Percentiles rank a stretch among this genome's conserved stretches.
phyloP scores from a whole-genome alignment of 1,139 yeast genomes.

The Trichomonascaceae sp. region DNA sequence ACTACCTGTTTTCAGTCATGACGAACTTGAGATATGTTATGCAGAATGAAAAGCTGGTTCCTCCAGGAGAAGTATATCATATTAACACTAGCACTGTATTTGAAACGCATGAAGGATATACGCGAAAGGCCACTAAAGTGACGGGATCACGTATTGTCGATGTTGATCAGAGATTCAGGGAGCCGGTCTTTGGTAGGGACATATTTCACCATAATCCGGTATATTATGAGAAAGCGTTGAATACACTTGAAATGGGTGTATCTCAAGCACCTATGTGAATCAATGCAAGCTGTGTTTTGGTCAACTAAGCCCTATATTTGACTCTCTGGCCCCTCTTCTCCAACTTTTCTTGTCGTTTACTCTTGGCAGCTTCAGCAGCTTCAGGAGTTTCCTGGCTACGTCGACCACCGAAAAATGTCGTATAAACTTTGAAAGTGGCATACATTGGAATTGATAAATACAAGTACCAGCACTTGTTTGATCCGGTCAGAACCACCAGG shows the following conservation, averaged over 20 bases:
- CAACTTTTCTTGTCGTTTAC: conserved; percentile 50
- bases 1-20: conserved; percentile 27
- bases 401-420: conserved; percentile 17
- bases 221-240: conserved; percentile 31
- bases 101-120: conserved; percentile 28
- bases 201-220: conserved; percentile 33
- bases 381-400: conserved; percentile 8
- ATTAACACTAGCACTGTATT: conserved; percentile 28
- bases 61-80: conserved; percentile 33
- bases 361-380: conserved; percentile 26
- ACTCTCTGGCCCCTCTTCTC: conserved; percentile 42
- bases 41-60: conserved; percentile 32
- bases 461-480: conserved; percentile 58
- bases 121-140: conserved; percentile 28
- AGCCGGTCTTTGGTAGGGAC: conserved; percentile 33
- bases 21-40: conserved; percentile 27
- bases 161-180: conserved; percentile 31
- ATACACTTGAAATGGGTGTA: conserved; percentile 27
- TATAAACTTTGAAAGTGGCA: conserved; percentile 49
- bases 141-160: conserved; percentile 28
- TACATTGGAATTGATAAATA: conserved; percentile 45
- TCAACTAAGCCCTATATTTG: conserved; percentile 9
- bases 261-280: conserved; percentile 20
- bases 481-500: conserved; percentile 49
- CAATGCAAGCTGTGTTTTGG: neutral